Conservation (phyloP, 2,329 filamentous ascomycete genomes). For the Akanthomyces uredinophilus region DNA sequence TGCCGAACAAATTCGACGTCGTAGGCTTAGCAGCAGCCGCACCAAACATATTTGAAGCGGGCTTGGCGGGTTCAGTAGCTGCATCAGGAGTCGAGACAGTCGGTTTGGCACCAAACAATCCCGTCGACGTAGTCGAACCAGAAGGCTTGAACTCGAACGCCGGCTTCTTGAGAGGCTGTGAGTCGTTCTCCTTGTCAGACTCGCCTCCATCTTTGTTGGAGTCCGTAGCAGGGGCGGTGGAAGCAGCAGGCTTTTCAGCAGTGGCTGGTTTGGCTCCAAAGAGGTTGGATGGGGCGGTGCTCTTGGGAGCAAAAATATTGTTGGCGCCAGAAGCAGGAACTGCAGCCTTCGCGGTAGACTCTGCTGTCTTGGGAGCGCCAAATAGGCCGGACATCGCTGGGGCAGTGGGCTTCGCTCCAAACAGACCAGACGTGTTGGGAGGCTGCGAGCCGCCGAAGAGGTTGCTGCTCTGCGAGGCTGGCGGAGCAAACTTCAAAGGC, state of each 20-base stretch:
- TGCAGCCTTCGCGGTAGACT: conserved; percentile 16
- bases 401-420: conserved; percentile 15
- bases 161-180: conserved; percentile 30
- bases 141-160: conserved; percentile 29
- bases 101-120: conserved; percentile 31
- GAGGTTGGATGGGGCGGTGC: conserved; percentile 31
- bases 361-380: not conserved
- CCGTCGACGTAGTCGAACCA: conserved; percentile 16
- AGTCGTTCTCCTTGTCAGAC: conserved; percentile 42
- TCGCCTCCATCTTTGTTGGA: conserved; percentile 32
- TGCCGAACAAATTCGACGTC: conserved; percentile 17
- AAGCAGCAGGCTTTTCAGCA: conserved; percentile 19
- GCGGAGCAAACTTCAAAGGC: conserved; percentile 50
- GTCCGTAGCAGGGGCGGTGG: conserved; percentile 23
- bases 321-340: conserved; percentile 22
- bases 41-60: conserved; percentile 23
- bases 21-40: conserved; percentile 21
- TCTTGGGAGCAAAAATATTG: conserved; percentile 34
- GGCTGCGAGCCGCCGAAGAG: conserved; percentile 26
- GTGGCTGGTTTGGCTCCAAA: conserved; percentile 30
- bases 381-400: not conserved
- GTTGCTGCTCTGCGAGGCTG: conserved; percentile 25
- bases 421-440: conserved; percentile 16
- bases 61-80: conserved; percentile 23
- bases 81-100: conserved; percentile 25